These are phyloP conservation scores for Xylaria sp. DNA, from an alignment of 2,329 filamentous ascomycete genomes.

Conservation along the genomic window DNA sequence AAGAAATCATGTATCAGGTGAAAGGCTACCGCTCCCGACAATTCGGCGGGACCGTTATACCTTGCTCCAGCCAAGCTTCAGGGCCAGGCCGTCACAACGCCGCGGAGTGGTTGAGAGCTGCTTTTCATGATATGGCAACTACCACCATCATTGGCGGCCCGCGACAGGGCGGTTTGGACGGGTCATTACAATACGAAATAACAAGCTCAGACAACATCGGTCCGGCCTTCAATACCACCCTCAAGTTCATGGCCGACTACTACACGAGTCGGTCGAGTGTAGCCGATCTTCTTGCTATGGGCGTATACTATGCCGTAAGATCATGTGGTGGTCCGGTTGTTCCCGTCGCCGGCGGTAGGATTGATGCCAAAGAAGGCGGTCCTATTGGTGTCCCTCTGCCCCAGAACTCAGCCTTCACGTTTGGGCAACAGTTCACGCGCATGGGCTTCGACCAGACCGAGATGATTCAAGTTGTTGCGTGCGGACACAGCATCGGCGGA, in stretches of 20 bases:
- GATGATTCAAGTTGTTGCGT: conserved; percentile 70
- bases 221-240: conserved; percentile 62
- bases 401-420: conserved; percentile 62
- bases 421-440: conserved; percentile 64
- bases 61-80: conserved; percentile 63
- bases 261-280: conserved; percentile 62
- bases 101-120: conserved; percentile 69
- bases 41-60: conserved; percentile 66
- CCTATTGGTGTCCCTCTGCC: conserved; percentile 65
- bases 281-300: conserved; percentile 67
- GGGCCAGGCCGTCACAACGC: conserved; percentile 66
- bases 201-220: conserved; percentile 65
- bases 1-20: conserved; percentile 71
- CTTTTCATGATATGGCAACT: conserved; percentile 71
- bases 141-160: conserved; percentile 57
- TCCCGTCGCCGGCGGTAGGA: conserved; percentile 62
- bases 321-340: conserved; percentile 67
- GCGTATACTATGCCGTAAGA: conserved; percentile 66
- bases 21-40: conserved; percentile 63
- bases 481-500: conserved; percentile 69
- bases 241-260: conserved; percentile 64
- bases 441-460: conserved; percentile 66
- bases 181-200: conserved; percentile 68
- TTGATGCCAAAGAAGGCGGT: conserved; percentile 62
- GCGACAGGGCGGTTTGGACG: conserved; percentile 65